A percentile compares a stretch with the other conserved stretches of the same genome.
phyloP scores from a whole-genome alignment of 2,329 filamentous ascomycete species.

The Diplodia mutila region DNA sequence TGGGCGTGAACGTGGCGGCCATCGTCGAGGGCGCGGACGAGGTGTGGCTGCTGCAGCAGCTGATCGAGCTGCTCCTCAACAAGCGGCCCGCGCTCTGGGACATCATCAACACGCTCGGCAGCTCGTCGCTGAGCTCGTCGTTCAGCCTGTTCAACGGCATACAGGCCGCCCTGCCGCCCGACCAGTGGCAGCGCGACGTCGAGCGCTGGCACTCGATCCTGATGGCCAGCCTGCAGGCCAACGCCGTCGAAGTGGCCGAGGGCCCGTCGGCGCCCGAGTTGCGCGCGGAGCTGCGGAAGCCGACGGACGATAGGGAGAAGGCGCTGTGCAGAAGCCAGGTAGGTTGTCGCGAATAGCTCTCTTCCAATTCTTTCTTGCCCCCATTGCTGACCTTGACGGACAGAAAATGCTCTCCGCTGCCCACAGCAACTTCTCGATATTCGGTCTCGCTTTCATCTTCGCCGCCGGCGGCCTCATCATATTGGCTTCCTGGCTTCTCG shows the following conservation, averaged over 20 bases:
- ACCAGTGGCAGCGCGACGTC: conserved; percentile 32
- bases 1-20: not conserved
- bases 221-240: conserved; percentile 28
- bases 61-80: not conserved
- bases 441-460: not conserved
- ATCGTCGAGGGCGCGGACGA: not conserved
- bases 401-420: not conserved
- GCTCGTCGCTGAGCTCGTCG: not conserved
- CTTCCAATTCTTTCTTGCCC: no score
- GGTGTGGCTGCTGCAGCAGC: not conserved
- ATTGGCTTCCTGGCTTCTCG: not conserved
- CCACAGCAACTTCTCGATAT: not conserved
- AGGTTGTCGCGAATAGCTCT: not conserved
- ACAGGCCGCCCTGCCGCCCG: conserved; percentile 27
- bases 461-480: not conserved
- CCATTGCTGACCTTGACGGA: not conserved
- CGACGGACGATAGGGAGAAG: not conserved
- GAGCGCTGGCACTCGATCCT: conserved; percentile 26
- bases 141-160: conserved; percentile 2
- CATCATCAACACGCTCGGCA: not conserved
- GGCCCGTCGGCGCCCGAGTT: conserved; percentile 9
- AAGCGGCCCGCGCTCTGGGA: not conserved
- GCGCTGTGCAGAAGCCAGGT: not conserved
- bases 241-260: conserved; percentile 14
- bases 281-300: conserved; percentile 22